Evolutionary conservation across 805 yeast genomes (phyloP).

Genomic region (Yamadazyma ubonensis): DNA sequence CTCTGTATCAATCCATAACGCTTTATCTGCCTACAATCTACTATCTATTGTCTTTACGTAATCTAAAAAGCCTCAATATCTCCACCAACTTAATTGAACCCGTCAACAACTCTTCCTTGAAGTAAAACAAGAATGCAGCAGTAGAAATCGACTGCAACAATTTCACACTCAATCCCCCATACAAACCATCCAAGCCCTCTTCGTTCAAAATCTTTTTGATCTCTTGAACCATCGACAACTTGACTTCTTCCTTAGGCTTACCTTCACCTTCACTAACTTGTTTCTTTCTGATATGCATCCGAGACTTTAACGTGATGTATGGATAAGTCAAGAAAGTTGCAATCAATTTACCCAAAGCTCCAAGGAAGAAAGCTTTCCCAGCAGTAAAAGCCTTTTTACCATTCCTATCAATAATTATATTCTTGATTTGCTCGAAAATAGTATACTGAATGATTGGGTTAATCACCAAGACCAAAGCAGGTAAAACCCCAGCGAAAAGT

Average conservation of each 20-base stretch:
- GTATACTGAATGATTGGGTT: slow-evolving; percentile 94
- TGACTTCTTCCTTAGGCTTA: slow-evolving; percentile 17
- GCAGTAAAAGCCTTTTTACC: slow-evolving; percentile 57
- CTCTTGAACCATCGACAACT: slow-evolving; percentile 47
- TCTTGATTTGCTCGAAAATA: slow-evolving; percentile 82
- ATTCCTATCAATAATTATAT: slow-evolving; percentile 54
- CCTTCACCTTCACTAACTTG: slow-evolving; percentile 16
- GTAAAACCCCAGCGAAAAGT: slow-evolving; percentile 81
- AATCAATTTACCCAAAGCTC: slow-evolving; percentile 84
- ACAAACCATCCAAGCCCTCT: slow-evolving; percentile 77
- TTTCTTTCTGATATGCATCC: slow-evolving; percentile 71
- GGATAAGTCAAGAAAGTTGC: slow-evolving; percentile 94
- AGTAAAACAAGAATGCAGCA: slow-evolving; percentile 86
- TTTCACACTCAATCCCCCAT: slow-evolving; percentile 79
- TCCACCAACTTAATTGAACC: slow-evolving; percentile 56
- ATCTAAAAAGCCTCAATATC: slow-evolving; percentile 29
- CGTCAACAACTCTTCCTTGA: slow-evolving; percentile 78
- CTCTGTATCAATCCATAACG: too few species aligned
- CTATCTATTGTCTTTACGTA: slow-evolving; percentile 8
- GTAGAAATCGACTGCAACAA: slow-evolving; percentile 80
- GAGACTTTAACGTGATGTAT: slow-evolving; percentile 81
- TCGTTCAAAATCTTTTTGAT: slow-evolving; percentile 57
- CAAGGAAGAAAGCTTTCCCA: slow-evolving; percentile 76
- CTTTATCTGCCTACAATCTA: background rate
- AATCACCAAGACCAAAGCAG: slow-evolving; percentile 80